These are phyloP conservation scores for Epichloe festucae DNA, from an alignment of 2,329 filamentous ascomycete species.

Conservation along the genomic window DNA sequence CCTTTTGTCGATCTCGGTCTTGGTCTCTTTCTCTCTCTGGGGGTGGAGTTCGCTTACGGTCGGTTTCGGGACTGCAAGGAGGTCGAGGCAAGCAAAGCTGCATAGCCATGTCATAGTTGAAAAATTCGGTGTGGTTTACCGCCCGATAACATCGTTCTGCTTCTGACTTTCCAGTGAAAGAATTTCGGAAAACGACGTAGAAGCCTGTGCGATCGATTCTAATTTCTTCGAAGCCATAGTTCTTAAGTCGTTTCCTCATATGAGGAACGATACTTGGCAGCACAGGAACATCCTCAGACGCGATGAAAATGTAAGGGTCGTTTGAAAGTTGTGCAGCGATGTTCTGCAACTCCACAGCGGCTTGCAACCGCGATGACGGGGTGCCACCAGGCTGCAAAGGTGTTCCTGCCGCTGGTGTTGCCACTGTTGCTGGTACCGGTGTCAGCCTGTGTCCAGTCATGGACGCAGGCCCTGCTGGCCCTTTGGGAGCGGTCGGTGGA, in stretches of 20 bases:
- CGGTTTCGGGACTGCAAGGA: conserved; percentile 11
- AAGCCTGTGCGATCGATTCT: conserved; percentile 78
- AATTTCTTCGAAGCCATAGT: conserved; percentile 69
- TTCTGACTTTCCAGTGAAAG: conserved; percentile 62
- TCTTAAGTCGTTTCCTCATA: conserved; percentile 78
- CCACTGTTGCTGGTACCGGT: background rate
- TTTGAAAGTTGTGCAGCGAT: conserved; percentile 58
- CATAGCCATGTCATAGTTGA: conserved; percentile 89
- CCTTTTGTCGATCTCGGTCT: background rate
- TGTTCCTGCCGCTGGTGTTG: background rate
- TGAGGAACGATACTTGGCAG: conserved; percentile 76
- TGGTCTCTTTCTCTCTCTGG: conserved; percentile 18
- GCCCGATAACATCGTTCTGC: conserved; percentile 66
- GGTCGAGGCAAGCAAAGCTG: conserved; percentile 43
- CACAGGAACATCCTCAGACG: conserved; percentile 76
- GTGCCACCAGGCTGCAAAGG: conserved; percentile 19
- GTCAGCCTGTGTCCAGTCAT: conserved; percentile 22
- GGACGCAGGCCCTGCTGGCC: conserved; percentile 46
- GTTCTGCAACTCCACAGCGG: conserved; percentile 50
- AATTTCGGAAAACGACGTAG: conserved; percentile 81
- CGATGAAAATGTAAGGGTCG: conserved; percentile 82
- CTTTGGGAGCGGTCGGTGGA: conserved; percentile 77
- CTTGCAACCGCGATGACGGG: conserved; percentile 18
- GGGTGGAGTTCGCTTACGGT: conserved; percentile 22
- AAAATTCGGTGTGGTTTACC: conserved; percentile 71